These are phyloP conservation scores for Fereydounia khargensis DNA, from an alignment of 1,284 basidiomycete genomes.

Conservation along the genomic window DNA sequence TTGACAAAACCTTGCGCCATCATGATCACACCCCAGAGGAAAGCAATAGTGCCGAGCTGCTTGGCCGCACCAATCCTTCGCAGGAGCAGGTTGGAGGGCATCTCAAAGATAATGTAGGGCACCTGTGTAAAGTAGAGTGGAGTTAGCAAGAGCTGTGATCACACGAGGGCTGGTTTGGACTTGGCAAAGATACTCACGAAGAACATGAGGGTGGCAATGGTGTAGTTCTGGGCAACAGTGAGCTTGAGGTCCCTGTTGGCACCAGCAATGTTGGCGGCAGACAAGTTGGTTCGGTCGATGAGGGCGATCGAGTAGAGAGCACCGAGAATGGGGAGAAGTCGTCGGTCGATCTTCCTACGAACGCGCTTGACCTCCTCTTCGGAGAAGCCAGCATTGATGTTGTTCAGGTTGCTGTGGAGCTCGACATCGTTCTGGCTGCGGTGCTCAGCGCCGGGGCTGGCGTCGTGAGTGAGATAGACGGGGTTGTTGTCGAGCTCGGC, in stretches of 20 bases:
- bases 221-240: slow-evolving; percentile 45
- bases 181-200: too few relatives aligned
- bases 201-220: slow-evolving; percentile 57
- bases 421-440: slow-evolving; percentile 26
- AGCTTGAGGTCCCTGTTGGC: slow-evolving; percentile 38
- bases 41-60: slow-evolving; percentile 53
- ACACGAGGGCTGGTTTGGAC: too few relatives aligned
- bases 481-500: slow-evolving; percentile 16
- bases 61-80: slow-evolving; percentile 58
- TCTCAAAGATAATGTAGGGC: slow-evolving; percentile 53
- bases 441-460: slow-evolving; percentile 3
- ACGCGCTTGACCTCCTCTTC: slow-evolving; percentile 30
- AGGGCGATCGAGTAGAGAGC: slow-evolving; percentile 56
- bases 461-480: slow-evolving; percentile 21
- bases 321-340: slow-evolving; percentile 57
- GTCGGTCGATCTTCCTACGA: slow-evolving; percentile 53
- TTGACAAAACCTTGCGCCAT: slow-evolving; percentile 49
- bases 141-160: too few relatives aligned
- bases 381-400: slow-evolving; percentile 41
- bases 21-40: slow-evolving; percentile 59
- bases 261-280: slow-evolving; percentile 42
- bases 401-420: slow-evolving; percentile 15
- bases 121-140: too few relatives aligned
- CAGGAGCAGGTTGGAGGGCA: slow-evolving; percentile 42
- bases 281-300: slow-evolving; percentile 52